Evolutionary conservation across 1,139 yeast species (phyloP).

Genomic region (Hyphopichia pseudoburtonii): DNA sequence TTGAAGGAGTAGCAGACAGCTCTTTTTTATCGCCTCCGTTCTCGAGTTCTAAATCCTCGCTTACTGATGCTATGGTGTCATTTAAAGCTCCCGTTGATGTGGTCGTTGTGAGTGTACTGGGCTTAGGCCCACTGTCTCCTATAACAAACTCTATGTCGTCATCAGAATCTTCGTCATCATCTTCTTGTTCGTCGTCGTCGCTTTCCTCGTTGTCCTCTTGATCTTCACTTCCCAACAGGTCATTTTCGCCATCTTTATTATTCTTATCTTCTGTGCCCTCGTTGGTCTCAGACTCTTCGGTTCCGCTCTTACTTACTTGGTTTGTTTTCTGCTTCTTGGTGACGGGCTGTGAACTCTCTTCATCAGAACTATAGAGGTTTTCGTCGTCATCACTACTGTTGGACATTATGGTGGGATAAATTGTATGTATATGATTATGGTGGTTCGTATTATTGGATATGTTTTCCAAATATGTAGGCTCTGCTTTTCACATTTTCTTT

Average conservation of each 20-base stretch:
- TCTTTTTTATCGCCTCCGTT: conserved; percentile 19
- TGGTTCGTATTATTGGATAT: background rate
- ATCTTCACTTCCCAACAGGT: conserved; percentile 12
- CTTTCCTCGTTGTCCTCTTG: conserved; percentile 21
- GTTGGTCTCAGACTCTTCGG: background rate
- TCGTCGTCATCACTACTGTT: conserved; percentile 5
- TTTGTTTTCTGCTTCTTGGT: conserved; percentile 4
- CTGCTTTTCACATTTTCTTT: too few species aligned
- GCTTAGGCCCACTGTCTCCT: conserved; percentile 33
- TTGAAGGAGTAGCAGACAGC: conserved; percentile 15
- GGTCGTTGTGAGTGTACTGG: conserved; percentile 20
- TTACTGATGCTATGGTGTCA: conserved; percentile 20
- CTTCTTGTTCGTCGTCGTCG: conserved; percentile 30
- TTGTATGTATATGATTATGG: too few species aligned
- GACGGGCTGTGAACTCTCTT: conserved; percentile 4
- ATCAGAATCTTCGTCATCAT: conserved; percentile 33
- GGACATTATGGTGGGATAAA: background rate
- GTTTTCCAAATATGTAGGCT: background rate
- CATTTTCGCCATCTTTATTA: background rate
- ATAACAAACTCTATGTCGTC: conserved; percentile 49
- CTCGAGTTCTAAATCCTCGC: conserved; percentile 45
- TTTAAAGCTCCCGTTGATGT: conserved; percentile 22
- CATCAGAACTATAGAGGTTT: conserved; percentile 6
- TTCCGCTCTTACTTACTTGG: background rate
- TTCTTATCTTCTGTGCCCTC: background rate